Percentiles rank a stretch among this genome's conserved stretches.
phyloP scores from a whole-genome alignment of 208 protist species.

The Wallacemonas collosoma region DNA sequence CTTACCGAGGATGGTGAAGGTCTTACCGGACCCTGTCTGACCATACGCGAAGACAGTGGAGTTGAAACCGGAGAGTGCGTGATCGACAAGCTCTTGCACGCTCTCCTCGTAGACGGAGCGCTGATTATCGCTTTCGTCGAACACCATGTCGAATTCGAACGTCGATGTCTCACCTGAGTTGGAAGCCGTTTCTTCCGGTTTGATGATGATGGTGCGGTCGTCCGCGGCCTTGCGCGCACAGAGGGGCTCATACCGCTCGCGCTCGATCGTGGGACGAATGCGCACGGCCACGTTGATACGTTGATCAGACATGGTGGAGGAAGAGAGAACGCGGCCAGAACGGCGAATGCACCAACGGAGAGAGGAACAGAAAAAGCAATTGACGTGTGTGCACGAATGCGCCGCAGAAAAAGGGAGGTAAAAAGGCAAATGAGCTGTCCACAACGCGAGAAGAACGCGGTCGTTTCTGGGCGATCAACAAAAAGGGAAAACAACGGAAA shows the following conservation, averaged over 20 bases:
- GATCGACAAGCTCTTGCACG: slow-evolving; percentile 84
- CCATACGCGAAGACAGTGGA: slow-evolving; percentile 92
- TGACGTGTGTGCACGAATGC: not conserved
- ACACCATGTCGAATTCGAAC: slow-evolving; percentile 89
- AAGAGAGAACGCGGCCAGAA: slow-evolving; percentile 11
- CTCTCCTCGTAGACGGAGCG: slow-evolving; percentile 77
- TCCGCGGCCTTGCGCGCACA: slow-evolving; percentile 78
- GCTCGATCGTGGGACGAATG: slow-evolving; percentile 70
- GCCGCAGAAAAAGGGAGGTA: too few species aligned
- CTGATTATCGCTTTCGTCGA: slow-evolving; percentile 80
- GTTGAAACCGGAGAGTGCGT: slow-evolving; percentile 74
- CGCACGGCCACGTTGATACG: slow-evolving; percentile 84
- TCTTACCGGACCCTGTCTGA: slow-evolving; percentile 91
- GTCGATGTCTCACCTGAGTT: slow-evolving; percentile 34
- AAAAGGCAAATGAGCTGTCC: too few species aligned
- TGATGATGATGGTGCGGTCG: slow-evolving; percentile 73
- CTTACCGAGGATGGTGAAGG: slow-evolving; percentile 89
- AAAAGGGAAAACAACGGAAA: not conserved
- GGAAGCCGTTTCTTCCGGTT: slow-evolving; percentile 46
- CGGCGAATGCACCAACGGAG: too few species aligned
- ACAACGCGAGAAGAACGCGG: too few species aligned
- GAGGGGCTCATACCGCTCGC: slow-evolving; percentile 70
- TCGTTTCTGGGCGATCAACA: too few species aligned
- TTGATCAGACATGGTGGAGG: slow-evolving; percentile 54
- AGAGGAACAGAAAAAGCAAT: slow-evolving; percentile 12